phyloP scores from a whole-genome alignment of 2,329 filamentous ascomycete species.

The Arthrobotrys sinensis region DNA sequence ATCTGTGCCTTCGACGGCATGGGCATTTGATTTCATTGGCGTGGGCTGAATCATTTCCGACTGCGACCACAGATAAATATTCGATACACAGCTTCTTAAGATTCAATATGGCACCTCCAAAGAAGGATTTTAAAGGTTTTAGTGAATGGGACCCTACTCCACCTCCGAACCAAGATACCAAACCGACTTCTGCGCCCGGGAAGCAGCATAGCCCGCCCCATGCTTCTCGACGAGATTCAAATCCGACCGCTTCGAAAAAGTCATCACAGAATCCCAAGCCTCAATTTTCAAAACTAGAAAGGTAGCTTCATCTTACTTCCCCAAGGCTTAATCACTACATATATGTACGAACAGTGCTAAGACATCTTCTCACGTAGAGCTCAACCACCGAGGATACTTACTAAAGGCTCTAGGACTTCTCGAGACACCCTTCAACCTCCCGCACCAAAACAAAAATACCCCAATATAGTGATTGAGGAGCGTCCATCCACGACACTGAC shows the following conservation, averaged over 20 bases:
- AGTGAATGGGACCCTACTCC: constrained; percentile 32
- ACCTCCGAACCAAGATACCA: constrained; percentile 8
- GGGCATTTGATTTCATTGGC: neutral
- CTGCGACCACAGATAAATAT: constrained; percentile 12
- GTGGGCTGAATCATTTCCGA: constrained; percentile 9
- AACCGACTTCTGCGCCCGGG: constrained; percentile 1
- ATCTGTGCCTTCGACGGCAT: neutral
- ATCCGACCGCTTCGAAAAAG: constrained; percentile 19
- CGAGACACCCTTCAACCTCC: constrained; percentile 18
- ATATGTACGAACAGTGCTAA: neutral
- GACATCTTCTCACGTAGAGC: constrained; percentile 13
- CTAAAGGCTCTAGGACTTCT: neutral
- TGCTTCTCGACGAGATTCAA: neutral
- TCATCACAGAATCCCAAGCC: neutral
- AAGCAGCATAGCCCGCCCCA: neutral
- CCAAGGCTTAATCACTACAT: neutral
- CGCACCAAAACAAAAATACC: constrained; percentile 46
- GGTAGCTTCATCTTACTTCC: neutral
- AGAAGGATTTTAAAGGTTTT: constrained; percentile 32
- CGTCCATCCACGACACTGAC: constrained; percentile 19
- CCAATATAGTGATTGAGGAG: constrained; percentile 30
- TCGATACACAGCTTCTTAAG: neutral
- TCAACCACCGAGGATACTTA: constrained; percentile 15
- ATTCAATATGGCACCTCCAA: constrained; percentile 42
- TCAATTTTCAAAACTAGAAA: constrained; percentile 10